Evolutionary conservation across 805 yeast species (phyloP), one percentile per base, ranked within the genome.

Genomic region (Sugiyamaella chiloensis): DNA sequence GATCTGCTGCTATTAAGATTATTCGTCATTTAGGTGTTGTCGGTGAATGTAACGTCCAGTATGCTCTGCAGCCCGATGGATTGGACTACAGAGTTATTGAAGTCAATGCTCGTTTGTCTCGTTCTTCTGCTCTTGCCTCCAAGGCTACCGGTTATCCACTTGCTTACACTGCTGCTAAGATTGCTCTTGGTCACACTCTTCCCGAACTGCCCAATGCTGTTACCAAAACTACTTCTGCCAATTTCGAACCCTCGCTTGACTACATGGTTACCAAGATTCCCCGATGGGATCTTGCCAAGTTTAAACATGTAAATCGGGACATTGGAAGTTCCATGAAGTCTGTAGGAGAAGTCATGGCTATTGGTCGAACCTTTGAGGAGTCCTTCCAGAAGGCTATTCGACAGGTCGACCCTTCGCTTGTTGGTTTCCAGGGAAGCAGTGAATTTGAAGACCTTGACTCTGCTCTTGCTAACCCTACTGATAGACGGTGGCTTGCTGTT

Each of bases 321-420:
- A 85, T 91, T 64, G 96, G 96, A 41, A 87, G 96, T 7, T 82
- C 97, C 37, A 91, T 91, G 99, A 91, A 91, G 70, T 90, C 97
- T 51, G 99, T 91, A 47, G 99, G 99, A 68, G 99, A 91, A 71
- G 99, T 91, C 51, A 91, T 91, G 99, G 95, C 96, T 40, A 93
- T 91, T 64, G 99, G 99, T 64, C 84, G 99, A 72, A 91, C 83
- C 55, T 91, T 91, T 65, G 99, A 91, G 74, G 99, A 91, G 73
- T 85, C 96, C 29, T 84, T 91, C 77, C 97, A 93, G 74, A 91
- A 91, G 76, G 98, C 98, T 37, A 82, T 91, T 56, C 83, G 99
- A 72, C 96, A 90, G 69, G 87, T 89, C 53, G 97, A 89, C 63
- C 96, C 97, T 35, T 82, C 95, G 2, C 81, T 79, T 55, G 66